Evolutionary conservation across 2,329 filamentous ascomycete species (phyloP).

Genomic region (Diaporthe vaccinii): DNA sequence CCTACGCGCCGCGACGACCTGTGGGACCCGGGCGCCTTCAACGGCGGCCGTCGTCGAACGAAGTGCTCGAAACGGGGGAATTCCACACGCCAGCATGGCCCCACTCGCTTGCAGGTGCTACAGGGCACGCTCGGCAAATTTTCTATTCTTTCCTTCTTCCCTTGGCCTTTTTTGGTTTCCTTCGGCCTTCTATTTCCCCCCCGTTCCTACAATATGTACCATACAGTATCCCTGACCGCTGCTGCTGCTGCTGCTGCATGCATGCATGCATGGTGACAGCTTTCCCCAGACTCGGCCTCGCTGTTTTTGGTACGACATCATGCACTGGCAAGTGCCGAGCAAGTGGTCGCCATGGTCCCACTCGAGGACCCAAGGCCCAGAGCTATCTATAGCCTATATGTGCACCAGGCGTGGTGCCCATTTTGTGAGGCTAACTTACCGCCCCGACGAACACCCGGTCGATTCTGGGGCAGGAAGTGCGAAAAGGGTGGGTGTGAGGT

Average conservation of each 20-base stretch:
- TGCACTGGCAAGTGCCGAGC: constrained; percentile 24
- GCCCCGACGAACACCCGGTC: constrained; percentile 5
- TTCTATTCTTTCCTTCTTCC: background rate
- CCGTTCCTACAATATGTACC: background rate
- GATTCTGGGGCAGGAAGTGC: background rate
- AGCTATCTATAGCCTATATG: constrained; percentile 21
- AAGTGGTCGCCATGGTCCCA: background rate
- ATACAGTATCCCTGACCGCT: constrained; percentile 21
- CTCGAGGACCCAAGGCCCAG: background rate
- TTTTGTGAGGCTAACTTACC: constrained; percentile 24
- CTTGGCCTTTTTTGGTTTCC: background rate
- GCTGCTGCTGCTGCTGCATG: constrained; percentile 20
- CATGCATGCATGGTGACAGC: constrained; percentile 25
- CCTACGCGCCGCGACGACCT: constrained; percentile 11
- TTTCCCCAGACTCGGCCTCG: constrained; percentile 22
- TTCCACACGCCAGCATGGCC: background rate
- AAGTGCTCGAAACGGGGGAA: constrained; percentile 10
- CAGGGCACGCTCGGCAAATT: constrained; percentile 32
- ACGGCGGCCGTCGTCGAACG: constrained; percentile 26
- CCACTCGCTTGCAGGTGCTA: constrained; percentile 27
- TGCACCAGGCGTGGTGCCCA: background rate
- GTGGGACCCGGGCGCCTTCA: constrained; percentile 19
- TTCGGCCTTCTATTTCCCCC: constrained; percentile 3
- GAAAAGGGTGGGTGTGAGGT: constrained; percentile 8
- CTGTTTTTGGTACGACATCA: background rate